phyloP scores from a whole-genome alignment of 2,329 filamentous ascomycete species.

The Fusarium veterinarium region DNA sequence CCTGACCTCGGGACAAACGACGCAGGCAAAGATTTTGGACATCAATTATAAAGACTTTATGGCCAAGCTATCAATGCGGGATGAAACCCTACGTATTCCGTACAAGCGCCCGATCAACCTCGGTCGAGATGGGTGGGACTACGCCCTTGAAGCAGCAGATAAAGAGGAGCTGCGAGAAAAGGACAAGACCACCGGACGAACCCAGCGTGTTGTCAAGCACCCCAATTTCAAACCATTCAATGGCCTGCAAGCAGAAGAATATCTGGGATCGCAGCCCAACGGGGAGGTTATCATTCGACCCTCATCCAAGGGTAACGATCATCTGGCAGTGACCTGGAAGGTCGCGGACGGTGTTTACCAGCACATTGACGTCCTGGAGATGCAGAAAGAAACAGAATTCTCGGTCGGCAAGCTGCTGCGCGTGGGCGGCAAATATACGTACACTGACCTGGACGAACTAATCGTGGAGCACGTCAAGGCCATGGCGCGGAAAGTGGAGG shows the following conservation, averaged over 20 bases:
- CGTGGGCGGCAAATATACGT: conserved; percentile 88
- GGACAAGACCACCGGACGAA: conserved; percentile 84
- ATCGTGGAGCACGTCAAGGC: conserved; percentile 98
- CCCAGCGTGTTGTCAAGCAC: conserved; percentile 96
- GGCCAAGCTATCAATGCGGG: conserved; percentile 85
- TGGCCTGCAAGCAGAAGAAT: conserved; percentile 91
- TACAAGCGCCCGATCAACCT: conserved; percentile 77
- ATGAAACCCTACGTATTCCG: conserved; percentile 80
- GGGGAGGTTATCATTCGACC: conserved; percentile 96
- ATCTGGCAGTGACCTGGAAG: conserved; percentile 98
- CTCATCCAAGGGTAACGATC: conserved; percentile 94
- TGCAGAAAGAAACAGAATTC: conserved; percentile 98
- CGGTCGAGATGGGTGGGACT: conserved; percentile 87
- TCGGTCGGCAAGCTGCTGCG: conserved; percentile 88
- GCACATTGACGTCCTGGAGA: conserved; percentile 95
- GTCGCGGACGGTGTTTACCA: conserved; percentile 96
- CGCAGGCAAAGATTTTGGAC: conserved; percentile 87
- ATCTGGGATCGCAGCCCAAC: conserved; percentile 83
- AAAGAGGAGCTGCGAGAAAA: conserved; percentile 87
- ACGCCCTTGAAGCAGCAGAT: conserved; percentile 81
- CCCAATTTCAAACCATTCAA: conserved; percentile 96
- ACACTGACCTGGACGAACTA: conserved; percentile 95
- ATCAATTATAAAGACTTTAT: conserved; percentile 88
- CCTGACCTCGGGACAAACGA: conserved; percentile 83
- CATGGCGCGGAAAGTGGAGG: conserved; percentile 97